Conservation (phyloP, 371 early-diverging fungal species). For the Mortierella sp. region DNA sequence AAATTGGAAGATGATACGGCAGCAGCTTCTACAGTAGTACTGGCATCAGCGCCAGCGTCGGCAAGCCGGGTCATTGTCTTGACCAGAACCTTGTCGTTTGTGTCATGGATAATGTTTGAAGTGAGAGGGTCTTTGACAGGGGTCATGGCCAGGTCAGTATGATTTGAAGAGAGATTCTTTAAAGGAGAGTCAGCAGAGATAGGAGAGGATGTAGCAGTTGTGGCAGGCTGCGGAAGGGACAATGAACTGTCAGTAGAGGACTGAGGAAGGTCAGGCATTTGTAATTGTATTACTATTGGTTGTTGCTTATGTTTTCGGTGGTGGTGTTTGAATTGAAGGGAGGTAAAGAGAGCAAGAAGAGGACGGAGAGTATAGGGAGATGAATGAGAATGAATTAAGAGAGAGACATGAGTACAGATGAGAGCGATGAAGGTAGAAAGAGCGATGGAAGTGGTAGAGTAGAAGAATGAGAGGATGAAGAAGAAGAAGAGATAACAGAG, state of each 20-base stretch:
- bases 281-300: not conserved
- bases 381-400: not conserved
- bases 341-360: constrained; percentile 2
- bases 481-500: not conserved
- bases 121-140: constrained; percentile 19
- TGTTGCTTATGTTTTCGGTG: not conserved
- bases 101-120: constrained; percentile 37
- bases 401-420: not conserved
- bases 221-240: not conserved
- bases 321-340: constrained; percentile 5
- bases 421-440: not conserved
- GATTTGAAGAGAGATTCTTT: not conserved
- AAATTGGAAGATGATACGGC: constrained; percentile 16
- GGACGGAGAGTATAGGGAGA: not conserved
- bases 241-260: not conserved
- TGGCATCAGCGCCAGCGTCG: constrained; percentile 30
- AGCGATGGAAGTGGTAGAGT: not conserved
- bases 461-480: not conserved
- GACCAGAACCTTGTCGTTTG: constrained; percentile 12
- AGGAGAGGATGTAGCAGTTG: not conserved
- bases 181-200: constrained; percentile 8
- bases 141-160: not conserved
- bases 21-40: constrained; percentile 27
- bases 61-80: constrained; percentile 34
- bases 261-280: not conserved